Evolutionary conservation across 2,329 filamentous ascomycete genomes (phyloP).

Genomic region (Penicillium sp.): DNA sequence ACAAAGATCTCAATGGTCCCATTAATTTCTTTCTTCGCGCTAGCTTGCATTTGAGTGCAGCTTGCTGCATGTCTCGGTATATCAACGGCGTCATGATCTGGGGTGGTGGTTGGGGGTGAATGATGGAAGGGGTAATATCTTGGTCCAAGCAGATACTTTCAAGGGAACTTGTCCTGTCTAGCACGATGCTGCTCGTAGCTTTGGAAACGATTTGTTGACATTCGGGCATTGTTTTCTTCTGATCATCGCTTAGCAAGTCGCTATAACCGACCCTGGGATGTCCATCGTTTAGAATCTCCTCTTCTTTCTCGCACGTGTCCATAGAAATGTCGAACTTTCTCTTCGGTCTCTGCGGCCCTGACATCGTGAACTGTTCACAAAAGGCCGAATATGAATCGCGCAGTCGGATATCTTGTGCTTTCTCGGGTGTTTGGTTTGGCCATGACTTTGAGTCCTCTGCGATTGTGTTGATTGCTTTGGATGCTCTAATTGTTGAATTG

Average conservation of each 20-base stretch:
- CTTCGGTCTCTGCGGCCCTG: constrained; percentile 1
- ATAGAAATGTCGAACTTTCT: constrained; percentile 10
- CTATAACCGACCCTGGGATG: background rate
- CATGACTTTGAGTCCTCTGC: constrained; percentile 1
- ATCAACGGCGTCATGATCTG: constrained; percentile 4
- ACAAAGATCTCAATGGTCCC: background rate
- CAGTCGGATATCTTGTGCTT: constrained; percentile 3
- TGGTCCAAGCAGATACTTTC: background rate
- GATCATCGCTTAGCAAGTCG: background rate
- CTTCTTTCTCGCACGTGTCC: background rate
- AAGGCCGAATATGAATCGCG: constrained; percentile 13
- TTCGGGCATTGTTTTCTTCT: background rate
- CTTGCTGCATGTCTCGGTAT: constrained; percentile 6
- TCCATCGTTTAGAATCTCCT: background rate
- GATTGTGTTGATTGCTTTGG: background rate
- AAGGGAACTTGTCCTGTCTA: background rate
- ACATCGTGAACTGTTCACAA: constrained; percentile 14
- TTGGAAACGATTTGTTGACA: background rate
- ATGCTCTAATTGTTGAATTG: background rate
- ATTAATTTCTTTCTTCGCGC: background rate
- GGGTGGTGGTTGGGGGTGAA: constrained; percentile 1
- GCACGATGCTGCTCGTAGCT: no score
- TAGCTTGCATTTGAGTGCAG: background rate
- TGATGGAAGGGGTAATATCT: background rate
- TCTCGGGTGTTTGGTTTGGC: background rate